A percentile compares a stretch with the other conserved stretches of the same genome.
phyloP scores from a whole-genome alignment of 2,329 filamentous ascomycete genomes.

The Cladophialophora carrionii region DNA sequence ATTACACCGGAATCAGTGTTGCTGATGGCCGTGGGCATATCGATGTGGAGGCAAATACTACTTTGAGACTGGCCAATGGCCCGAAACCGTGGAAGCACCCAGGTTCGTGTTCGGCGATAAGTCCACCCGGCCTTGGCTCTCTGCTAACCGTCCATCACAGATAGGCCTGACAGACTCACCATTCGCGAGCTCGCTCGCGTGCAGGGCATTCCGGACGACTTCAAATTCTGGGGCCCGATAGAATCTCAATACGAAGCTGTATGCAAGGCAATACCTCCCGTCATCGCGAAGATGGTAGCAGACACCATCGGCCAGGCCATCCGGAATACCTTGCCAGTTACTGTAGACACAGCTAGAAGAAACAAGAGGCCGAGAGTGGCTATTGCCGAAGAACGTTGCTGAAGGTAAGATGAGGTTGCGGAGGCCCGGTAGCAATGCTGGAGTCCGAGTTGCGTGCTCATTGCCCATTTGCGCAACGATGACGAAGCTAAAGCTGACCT shows the following conservation, averaged over 20 bases:
- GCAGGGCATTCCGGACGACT: constrained; percentile 34
- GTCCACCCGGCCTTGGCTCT: not conserved
- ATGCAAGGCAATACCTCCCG: constrained; percentile 28
- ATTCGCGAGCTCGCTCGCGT: constrained; percentile 34
- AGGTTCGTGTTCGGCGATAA: constrained; percentile 10
- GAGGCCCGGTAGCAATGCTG: too few species aligned
- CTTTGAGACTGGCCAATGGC: not conserved
- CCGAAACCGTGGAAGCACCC: constrained; percentile 24
- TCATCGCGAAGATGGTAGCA: constrained; percentile 18
- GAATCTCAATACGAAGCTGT: constrained; percentile 24
- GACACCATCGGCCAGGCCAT: constrained; percentile 17
- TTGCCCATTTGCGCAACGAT: too few species aligned
- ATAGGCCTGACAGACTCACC: constrained; percentile 25
- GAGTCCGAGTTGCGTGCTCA: too few species aligned
- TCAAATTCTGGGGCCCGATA: constrained; percentile 25
- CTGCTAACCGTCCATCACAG: constrained; percentile 10
- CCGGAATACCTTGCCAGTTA: not conserved
- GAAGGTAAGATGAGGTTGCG: not conserved
- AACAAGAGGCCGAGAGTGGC: constrained; percentile 1
- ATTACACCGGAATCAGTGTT: constrained; percentile 15
- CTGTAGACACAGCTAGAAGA: not conserved
- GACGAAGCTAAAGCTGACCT: not conserved
- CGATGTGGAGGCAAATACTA: not conserved
- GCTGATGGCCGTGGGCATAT: not conserved
- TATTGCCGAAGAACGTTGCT: not conserved